These are phyloP conservation scores for Ophiocordyceps polyrhachis-furcata DNA, from an alignment of 2,329 filamentous ascomycete genomes.

Conservation along the genomic window DNA sequence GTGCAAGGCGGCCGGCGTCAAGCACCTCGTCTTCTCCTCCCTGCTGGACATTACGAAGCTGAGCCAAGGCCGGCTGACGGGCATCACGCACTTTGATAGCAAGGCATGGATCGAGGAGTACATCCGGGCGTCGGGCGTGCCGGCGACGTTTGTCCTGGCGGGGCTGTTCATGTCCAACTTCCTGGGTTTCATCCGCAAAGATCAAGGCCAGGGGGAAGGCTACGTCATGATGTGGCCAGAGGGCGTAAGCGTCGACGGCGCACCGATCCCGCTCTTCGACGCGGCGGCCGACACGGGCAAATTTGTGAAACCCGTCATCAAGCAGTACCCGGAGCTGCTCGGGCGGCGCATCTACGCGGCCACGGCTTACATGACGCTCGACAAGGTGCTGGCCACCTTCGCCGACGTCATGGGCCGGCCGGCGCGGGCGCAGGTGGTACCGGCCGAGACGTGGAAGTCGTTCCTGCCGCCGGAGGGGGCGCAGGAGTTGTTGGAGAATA, in stretches of 20 bases:
- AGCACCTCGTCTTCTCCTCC: conserved; percentile 28
- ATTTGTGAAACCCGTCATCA: conserved; percentile 17
- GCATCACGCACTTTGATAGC: conserved; percentile 32
- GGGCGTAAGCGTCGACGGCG: conserved; percentile 9
- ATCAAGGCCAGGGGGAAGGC: conserved; percentile 11
- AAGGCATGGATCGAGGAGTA: conserved; percentile 39
- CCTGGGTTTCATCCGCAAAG: conserved; percentile 10
- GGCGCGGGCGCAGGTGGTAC: conserved; percentile 11
- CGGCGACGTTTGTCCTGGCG: conserved; percentile 30
- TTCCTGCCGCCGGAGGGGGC: conserved; percentile 11
- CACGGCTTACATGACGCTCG: conserved; percentile 16
- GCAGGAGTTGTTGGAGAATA: conserved; percentile 22
- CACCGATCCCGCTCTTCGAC: conserved; percentile 19
- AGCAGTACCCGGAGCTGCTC: conserved; percentile 7
- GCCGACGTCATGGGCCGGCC: conserved; percentile 15
- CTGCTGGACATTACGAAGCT: conserved; percentile 19
- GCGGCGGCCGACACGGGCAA: conserved; percentile 17
- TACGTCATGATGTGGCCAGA: conserved; percentile 11
- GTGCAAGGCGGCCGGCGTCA: conserved; percentile 21
- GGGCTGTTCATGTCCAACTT: conserved; percentile 37
- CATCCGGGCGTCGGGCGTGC: conserved; percentile 28
- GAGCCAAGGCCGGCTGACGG: conserved; percentile 16
- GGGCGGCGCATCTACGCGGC: conserved; percentile 18
- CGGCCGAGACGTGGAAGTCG: conserved; percentile 16
- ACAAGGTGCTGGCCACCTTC: conserved; percentile 15